phyloP scores from a whole-genome alignment of 164 flowering plant genomes.

The Umbilicus rupestris region DNA sequence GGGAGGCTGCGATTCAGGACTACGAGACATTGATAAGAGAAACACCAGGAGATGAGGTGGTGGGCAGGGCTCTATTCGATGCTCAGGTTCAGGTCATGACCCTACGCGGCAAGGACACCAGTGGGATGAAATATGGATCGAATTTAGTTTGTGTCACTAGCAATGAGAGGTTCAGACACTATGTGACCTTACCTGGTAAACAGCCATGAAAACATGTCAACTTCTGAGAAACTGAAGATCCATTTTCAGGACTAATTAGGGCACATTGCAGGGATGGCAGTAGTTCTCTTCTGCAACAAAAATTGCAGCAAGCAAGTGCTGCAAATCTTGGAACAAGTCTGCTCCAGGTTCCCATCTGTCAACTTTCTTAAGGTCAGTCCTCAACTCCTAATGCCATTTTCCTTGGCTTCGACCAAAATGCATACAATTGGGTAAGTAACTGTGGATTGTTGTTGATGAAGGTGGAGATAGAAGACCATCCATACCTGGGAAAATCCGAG shows the following conservation, averaged over 20 bases:
- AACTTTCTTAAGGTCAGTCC: constrained; percentile 42
- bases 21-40: constrained; percentile 65
- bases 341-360: constrained; percentile 46
- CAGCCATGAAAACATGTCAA: too few species aligned
- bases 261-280: constrained; percentile 37
- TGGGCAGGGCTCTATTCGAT: constrained; percentile 43
- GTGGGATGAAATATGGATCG: constrained; percentile 33
- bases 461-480: constrained; percentile 48
- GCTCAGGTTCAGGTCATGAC: constrained; percentile 49
- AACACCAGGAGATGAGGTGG: constrained; percentile 51
- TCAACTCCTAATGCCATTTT: not conserved
- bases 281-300: constrained; percentile 54
- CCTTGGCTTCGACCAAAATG: not conserved
- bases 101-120: constrained; percentile 31
- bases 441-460: constrained; percentile 7
- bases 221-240: not conserved
- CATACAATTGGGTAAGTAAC: not conserved
- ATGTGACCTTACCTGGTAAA: constrained; percentile 48
- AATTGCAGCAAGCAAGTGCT: constrained; percentile 23
- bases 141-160: constrained; percentile 34
- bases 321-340: constrained; percentile 37
- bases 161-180: constrained; percentile 46
- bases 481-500: constrained; percentile 39
- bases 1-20: constrained; percentile 71
- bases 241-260: not conserved